Evolutionary conservation across 2,329 filamentous ascomycete genomes (phyloP), one percentile per base, ranked within the genome.

Genomic region (Juglanconis oblonga): DNA sequence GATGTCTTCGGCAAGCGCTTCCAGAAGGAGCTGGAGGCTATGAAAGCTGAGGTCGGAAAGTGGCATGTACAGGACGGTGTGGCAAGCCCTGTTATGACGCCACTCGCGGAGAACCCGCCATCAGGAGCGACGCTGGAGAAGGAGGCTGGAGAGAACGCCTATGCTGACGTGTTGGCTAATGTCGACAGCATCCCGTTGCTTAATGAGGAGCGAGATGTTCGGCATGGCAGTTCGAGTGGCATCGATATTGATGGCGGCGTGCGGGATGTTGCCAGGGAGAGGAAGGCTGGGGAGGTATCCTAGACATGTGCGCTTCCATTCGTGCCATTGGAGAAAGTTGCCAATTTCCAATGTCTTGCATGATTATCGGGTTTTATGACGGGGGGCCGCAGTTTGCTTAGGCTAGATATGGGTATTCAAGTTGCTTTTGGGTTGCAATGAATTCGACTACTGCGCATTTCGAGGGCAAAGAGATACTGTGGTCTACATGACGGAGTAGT

Each of bases 1-100:
- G 95, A 99, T 68, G 91, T 98, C 1, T 99, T 98, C 72, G 95
- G 96, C 57, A 96, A 91, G 69, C 87, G 93, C 2, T 98, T 99
- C 80, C 92, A 99, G 79, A 97, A 94, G 71, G 95, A 99, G 74
- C 81, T 99, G 11, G 93, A 99, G 72, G 84, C 88, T 55, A 84
- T 99, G 77, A 93, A 90, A 75, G 86, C 86, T 58, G 95, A 99
- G 70, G 92, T 99, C 8, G 84, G 88, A 50, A 94, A 92, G 72
- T 96, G 92, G 91, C 92, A 97, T 73, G 81, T 79, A 62, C 81
- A 84, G 1, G 83, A 86, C 67, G 79, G 67, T 8, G 70, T 69
- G 59, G 59, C 72, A n/a, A 70, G 70, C 24, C 78, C 77, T 1
- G 47, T 72, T 13, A 67, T 77, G 65, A 74, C 72, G 24, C 76